phyloP scores from a whole-genome alignment of 2,329 filamentous ascomycete genomes.

The Mariannaea sp. region DNA sequence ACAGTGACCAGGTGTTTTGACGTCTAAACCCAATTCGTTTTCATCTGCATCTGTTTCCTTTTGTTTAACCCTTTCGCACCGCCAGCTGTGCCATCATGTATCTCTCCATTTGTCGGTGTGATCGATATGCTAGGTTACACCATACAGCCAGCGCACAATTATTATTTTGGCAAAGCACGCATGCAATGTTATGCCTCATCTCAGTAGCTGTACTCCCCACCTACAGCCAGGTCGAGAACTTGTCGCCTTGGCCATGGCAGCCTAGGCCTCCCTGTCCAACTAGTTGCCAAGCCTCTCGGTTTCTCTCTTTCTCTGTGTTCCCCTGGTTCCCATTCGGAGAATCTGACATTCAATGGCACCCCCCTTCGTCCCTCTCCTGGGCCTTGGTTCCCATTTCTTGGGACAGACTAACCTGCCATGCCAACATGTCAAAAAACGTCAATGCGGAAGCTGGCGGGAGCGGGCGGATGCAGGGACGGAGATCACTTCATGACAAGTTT shows the following conservation, averaged over 20 bases:
- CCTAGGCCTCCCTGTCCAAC: too few relatives aligned
- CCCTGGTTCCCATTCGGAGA: not conserved
- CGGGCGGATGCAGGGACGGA: constrained; percentile 4
- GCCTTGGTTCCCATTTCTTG: not conserved
- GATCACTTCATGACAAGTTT: not conserved
- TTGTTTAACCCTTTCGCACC: too few relatives aligned
- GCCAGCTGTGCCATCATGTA: too few relatives aligned
- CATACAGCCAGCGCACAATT: constrained; percentile 11
- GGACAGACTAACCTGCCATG: constrained; percentile 14
- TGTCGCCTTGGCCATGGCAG: too few relatives aligned
- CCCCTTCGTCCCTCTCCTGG: constrained; percentile 5
- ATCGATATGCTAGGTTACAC: constrained; percentile 4
- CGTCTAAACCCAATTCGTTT: not conserved
- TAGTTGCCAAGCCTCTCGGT: not conserved
- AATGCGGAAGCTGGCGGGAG: constrained; percentile 10
- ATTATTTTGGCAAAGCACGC: not conserved
- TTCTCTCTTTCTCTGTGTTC: not conserved
- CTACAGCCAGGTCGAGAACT: too few relatives aligned
- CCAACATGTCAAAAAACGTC: too few relatives aligned
- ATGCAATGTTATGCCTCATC: too few relatives aligned
- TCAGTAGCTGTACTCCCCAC: too few relatives aligned
- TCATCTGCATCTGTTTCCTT: not conserved
- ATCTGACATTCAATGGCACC: constrained; percentile 13
- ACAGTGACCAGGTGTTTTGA: not conserved
- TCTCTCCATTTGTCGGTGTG: constrained; percentile 5